Evolutionary conservation across 495 filamentous ascomycete genomes (phyloP).

Genomic region (Penicilliopsis zonata): DNA sequence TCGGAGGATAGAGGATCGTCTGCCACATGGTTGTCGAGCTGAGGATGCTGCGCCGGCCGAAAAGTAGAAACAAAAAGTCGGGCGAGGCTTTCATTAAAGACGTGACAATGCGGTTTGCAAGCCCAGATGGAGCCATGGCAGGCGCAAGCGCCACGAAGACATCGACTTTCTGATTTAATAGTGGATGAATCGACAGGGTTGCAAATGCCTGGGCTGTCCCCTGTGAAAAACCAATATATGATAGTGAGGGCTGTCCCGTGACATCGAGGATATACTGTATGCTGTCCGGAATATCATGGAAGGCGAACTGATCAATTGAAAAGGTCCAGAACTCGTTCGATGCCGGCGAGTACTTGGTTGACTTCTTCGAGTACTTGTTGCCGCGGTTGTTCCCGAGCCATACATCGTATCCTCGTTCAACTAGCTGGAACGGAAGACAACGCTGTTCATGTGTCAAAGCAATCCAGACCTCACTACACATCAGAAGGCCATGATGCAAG

Average conservation of each 20-base stretch:
- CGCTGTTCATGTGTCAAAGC: constrained; percentile 78
- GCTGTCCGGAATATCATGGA: constrained; percentile 91
- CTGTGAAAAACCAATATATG: constrained; percentile 94
- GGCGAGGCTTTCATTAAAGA: constrained; percentile 89
- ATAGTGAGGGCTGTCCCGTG: constrained; percentile 72
- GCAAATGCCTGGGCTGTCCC: constrained; percentile 96
- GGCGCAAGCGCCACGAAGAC: constrained; percentile 96
- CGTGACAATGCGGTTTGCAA: constrained; percentile 79
- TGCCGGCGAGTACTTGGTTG: constrained; percentile 55
- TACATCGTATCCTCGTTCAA: constrained; percentile 90
- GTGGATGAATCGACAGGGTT: constrained; percentile 84
- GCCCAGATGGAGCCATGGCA: constrained; percentile 89
- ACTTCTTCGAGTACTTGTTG: constrained; percentile 98
- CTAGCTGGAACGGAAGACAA: constrained; percentile 77
- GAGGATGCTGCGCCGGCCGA: constrained; percentile 88
- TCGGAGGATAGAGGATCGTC: constrained; percentile 84
- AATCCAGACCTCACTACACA: constrained; percentile 99
- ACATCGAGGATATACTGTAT: constrained; percentile 84
- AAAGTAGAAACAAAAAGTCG: constrained; percentile 83
- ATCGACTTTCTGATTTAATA: constrained; percentile 84
- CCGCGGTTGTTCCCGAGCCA: constrained; percentile 97
- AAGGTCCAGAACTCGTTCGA: constrained; percentile 88
- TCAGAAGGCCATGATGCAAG: constrained; percentile 89
- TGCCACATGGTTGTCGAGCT: constrained; percentile 96
- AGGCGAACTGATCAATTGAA: constrained; percentile 94